phyloP scores from a whole-genome alignment of 2,329 filamentous ascomycete genomes.

The Aspergillus arachidicola region DNA sequence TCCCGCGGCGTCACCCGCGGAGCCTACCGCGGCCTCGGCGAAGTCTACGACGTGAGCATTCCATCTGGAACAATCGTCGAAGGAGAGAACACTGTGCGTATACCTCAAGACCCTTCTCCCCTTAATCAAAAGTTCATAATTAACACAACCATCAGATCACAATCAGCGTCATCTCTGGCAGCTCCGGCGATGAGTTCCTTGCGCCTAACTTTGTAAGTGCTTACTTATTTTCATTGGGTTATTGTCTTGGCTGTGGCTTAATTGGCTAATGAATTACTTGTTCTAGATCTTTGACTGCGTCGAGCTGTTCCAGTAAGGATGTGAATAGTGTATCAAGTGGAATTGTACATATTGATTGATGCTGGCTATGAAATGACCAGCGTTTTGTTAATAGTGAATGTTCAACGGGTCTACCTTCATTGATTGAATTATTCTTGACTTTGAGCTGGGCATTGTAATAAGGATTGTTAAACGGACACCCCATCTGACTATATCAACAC shows the following conservation, averaged over 20 bases:
- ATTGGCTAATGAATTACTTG: not conserved
- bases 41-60: conserved; percentile 65
- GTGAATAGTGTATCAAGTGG: not conserved
- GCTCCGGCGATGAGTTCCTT: conserved; percentile 57
- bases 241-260: not conserved
- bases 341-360: not conserved
- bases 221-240: not conserved
- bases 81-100: conserved; percentile 59
- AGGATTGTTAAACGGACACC: too few species aligned
- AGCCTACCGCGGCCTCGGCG: conserved; percentile 64
- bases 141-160: conserved; percentile 45
- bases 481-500: too few species aligned
- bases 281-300: conserved; percentile 33
- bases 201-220: conserved; percentile 56
- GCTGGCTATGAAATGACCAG: not conserved
- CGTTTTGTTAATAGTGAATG: not conserved
- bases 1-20: conserved; percentile 67
- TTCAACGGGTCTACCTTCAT: not conserved
- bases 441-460: too few species aligned
- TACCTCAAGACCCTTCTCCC: too few species aligned
- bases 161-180: conserved; percentile 62
- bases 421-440: not conserved
- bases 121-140: not conserved
- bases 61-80: conserved; percentile 60
- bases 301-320: conserved; percentile 31